These are phyloP conservation scores for Santalum album DNA, from an alignment of 164 flowering plant genomes.

Conservation along the genomic window DNA sequence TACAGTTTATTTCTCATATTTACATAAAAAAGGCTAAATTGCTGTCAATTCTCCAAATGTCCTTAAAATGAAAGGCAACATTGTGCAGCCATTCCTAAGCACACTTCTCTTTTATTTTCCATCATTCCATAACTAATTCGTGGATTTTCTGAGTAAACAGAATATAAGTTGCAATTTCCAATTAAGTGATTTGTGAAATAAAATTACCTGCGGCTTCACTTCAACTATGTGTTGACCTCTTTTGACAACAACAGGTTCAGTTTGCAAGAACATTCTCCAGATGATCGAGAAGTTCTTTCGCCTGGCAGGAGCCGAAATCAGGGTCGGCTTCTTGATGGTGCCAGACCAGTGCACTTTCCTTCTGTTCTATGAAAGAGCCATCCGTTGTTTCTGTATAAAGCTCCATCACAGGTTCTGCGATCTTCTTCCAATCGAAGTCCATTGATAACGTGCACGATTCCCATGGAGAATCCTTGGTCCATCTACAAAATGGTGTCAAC, in stretches of 20 bases:
- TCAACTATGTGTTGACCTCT: conserved; percentile 36
- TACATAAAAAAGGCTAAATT: too few relatives aligned
- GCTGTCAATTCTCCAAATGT: too few relatives aligned
- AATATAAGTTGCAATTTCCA: too few relatives aligned
- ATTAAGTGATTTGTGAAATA: too few relatives aligned
- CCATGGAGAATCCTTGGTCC: conserved; percentile 26
- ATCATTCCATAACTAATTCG: too few relatives aligned
- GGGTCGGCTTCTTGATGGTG: conserved; percentile 33
- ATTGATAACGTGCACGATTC: conserved; percentile 8
- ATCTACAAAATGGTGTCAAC: conserved; percentile 13
- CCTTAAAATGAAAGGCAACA: too few relatives aligned
- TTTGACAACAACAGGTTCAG: conserved; percentile 36
- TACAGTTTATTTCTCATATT: too few relatives aligned
- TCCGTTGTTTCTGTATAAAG: conserved; percentile 38
- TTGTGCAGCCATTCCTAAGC: too few relatives aligned
- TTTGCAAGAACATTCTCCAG: conserved; percentile 38
- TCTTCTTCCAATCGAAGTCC: conserved; percentile 29
- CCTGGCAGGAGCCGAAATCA: conserved; percentile 28
- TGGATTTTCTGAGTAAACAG: too few relatives aligned
- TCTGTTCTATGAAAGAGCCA: conserved; percentile 35
- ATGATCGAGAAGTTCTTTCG: conserved; percentile 37
- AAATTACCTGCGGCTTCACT: conserved; percentile 40
- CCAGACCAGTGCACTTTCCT: conserved; percentile 41
- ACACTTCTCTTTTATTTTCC: too few relatives aligned
- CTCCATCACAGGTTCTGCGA: conserved; percentile 35